A percentile compares a stretch with the other conserved stretches of the same genome.
phyloP scores from a whole-genome alignment of 169 alveolate species.

The Cryptosporidium baileyi region DNA sequence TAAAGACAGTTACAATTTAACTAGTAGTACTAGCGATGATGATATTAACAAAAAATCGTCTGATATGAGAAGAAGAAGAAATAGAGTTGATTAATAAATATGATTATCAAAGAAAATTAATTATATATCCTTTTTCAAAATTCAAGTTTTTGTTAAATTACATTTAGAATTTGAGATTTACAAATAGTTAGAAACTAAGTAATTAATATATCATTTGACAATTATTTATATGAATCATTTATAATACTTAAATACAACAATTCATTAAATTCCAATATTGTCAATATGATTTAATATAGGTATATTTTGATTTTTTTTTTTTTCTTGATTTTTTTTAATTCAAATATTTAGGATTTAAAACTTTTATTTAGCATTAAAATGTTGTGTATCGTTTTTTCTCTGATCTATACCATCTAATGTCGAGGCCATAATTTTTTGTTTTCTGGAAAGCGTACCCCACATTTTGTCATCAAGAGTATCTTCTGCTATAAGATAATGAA shows the following conservation, averaged over 20 bases:
- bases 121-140: neutral
- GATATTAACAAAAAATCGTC: neutral
- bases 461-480: constrained; percentile 81
- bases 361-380: constrained; percentile 1
- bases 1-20: neutral
- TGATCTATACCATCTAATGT: constrained; percentile 66
- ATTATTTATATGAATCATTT: too few relatives aligned
- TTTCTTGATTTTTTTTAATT: neutral
- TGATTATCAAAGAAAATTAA: too few relatives aligned
- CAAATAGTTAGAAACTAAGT: too few relatives aligned
- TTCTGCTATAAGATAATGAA: constrained; percentile 87
- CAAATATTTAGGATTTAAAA: neutral
- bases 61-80: constrained; percentile 48
- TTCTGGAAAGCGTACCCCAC: constrained; percentile 74
- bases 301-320: neutral
- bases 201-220: too few relatives aligned
- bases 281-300: neutral
- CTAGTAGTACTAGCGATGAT: neutral
- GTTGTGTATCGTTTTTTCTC: constrained; percentile 42
- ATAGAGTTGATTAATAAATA: constrained; percentile 57
- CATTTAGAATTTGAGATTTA: too few relatives aligned
- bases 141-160: neutral
- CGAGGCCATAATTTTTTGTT: constrained; percentile 67
- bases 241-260: too few relatives aligned
- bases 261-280: neutral